These are phyloP conservation scores for Paxillus involutus DNA, from an alignment of 768 basidiomycete genomes.

Conservation along the genomic window DNA sequence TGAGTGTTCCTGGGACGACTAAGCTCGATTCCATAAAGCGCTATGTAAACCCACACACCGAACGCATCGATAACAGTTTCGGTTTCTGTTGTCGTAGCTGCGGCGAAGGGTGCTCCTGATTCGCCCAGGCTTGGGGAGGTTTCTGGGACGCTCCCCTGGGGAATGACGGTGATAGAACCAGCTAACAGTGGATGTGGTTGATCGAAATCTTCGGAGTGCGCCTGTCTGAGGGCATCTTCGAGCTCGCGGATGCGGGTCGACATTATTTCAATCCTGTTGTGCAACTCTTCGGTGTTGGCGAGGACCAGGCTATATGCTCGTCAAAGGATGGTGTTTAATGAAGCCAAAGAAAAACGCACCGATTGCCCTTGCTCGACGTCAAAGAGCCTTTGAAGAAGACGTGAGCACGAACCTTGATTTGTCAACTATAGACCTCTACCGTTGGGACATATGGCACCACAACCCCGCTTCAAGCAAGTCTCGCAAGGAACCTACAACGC, in stretches of 20 bases:
- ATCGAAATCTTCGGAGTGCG: slow-evolving; percentile 49
- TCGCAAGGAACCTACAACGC: slow-evolving; percentile 66
- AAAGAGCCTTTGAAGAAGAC: slow-evolving; percentile 41
- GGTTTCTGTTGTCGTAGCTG: slow-evolving; percentile 31
- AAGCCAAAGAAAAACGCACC: slow-evolving; percentile 28
- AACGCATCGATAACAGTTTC: slow-evolving; percentile 51
- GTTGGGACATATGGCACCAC: slow-evolving; percentile 74
- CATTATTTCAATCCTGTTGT: slow-evolving; percentile 60
- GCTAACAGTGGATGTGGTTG: slow-evolving; percentile 50
- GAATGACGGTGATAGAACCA: slow-evolving; percentile 20
- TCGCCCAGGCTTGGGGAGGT: slow-evolving; percentile 11
- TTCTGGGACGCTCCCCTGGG: slow-evolving; percentile 26
- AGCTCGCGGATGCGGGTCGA: slow-evolving; percentile 57
- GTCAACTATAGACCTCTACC: slow-evolving; percentile 38
- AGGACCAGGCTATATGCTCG: slow-evolving; percentile 47
- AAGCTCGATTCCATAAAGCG: neutral
- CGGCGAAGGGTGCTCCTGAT: neutral
- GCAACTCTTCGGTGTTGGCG: slow-evolving; percentile 69
- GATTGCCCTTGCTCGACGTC: slow-evolving; percentile 60
- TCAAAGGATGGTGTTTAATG: neutral
- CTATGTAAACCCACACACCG: slow-evolving; percentile 31
- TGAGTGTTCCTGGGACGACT: slow-evolving; percentile 48
- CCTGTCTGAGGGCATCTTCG: slow-evolving; percentile 52
- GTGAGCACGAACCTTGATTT: slow-evolving; percentile 5
- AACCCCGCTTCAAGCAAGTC: slow-evolving; percentile 75